A percentile compares a stretch with the other conserved stretches of the same genome.
phyloP scores from a whole-genome alignment of 1,139 yeast species.

The Nakaseomyces delphensis region DNA sequence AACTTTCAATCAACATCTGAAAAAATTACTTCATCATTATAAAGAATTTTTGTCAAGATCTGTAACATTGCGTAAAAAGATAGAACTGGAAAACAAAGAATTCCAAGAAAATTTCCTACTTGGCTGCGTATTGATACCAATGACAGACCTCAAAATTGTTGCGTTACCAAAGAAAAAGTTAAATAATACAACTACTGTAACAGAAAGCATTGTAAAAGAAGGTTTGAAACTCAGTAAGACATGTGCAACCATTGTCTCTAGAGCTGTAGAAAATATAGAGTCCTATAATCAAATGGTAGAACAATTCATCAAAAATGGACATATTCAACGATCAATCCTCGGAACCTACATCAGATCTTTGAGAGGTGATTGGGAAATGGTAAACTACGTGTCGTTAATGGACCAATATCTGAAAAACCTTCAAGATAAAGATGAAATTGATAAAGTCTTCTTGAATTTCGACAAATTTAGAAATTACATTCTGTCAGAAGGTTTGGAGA shows the following conservation, averaged over 20 bases:
- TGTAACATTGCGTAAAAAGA: conserved; percentile 7
- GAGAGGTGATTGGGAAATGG: conserved; percentile 45
- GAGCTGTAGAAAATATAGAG: conserved; percentile 32
- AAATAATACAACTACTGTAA: conserved; percentile 20
- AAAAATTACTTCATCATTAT: conserved; percentile 9
- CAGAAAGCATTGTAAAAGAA: conserved; percentile 46
- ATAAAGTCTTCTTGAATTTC: conserved; percentile 29
- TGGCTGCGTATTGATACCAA: conserved; percentile 21
- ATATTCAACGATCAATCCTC: conserved; percentile 43
- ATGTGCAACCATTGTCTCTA: conserved; percentile 45
- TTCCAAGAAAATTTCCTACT: conserved; percentile 21
- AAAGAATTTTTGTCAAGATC: conserved; percentile 6
- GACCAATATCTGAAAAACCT: conserved; percentile 14
- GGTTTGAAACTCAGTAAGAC: conserved; percentile 60
- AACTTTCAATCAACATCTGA: conserved; percentile 17
- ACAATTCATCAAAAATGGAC: conserved; percentile 9
- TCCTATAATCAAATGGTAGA: conserved; percentile 27
- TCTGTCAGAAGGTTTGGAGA: conserved; percentile 31
- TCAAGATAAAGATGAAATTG: conserved; percentile 7
- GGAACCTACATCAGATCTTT: conserved; percentile 53
- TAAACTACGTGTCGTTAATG: conserved; percentile 28
- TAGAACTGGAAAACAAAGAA: conserved; percentile 7
- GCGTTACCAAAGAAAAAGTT: conserved; percentile 24
- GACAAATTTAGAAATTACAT: conserved; percentile 32
- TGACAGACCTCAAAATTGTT: conserved; percentile 17